Conservation (phyloP, 1,284 basidiomycete species). For the Trichosporon coremiiforme region DNA sequence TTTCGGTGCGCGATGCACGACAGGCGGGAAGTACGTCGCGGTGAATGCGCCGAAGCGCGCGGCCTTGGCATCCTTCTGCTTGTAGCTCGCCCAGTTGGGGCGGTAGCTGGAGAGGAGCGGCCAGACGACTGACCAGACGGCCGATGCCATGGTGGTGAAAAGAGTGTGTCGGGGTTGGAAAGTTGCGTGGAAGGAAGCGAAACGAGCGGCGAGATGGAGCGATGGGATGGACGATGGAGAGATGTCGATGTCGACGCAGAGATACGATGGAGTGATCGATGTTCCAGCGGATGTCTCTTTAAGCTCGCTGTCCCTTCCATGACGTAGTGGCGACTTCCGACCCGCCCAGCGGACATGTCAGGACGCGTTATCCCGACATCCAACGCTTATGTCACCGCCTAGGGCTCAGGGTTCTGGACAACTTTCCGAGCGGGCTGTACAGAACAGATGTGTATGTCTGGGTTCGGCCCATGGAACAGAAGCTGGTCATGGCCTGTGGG, state of each 20-base stretch:
- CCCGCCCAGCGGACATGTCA: background rate
- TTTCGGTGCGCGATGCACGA: conserved; percentile 39
- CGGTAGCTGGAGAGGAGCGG: conserved; percentile 8
- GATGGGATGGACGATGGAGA: background rate
- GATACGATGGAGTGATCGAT: background rate
- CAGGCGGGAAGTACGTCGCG: conserved; percentile 46
- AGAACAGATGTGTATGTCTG: background rate
- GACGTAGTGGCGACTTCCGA: background rate
- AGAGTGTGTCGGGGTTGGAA: background rate
- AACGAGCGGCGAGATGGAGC: background rate
- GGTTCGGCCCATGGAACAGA: background rate
- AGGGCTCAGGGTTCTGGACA: background rate
- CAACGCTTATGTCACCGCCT: conserved; percentile 2
- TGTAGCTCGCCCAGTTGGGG: conserved; percentile 4
- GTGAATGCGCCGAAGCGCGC: conserved; percentile 51
- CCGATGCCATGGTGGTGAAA: conserved; percentile 10
- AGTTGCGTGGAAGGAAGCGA: background rate
- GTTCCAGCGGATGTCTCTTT: background rate
- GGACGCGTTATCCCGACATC: background rate
- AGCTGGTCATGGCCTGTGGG: background rate
- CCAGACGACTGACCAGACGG: conserved; percentile 10
- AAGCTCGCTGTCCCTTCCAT: background rate
- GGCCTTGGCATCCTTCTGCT: conserved; percentile 7
- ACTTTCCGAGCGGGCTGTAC: background rate
- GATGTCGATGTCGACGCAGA: background rate